Conservation (phyloP, 495 filamentous ascomycete genomes). For the Lophiostoma macrostomum region DNA sequence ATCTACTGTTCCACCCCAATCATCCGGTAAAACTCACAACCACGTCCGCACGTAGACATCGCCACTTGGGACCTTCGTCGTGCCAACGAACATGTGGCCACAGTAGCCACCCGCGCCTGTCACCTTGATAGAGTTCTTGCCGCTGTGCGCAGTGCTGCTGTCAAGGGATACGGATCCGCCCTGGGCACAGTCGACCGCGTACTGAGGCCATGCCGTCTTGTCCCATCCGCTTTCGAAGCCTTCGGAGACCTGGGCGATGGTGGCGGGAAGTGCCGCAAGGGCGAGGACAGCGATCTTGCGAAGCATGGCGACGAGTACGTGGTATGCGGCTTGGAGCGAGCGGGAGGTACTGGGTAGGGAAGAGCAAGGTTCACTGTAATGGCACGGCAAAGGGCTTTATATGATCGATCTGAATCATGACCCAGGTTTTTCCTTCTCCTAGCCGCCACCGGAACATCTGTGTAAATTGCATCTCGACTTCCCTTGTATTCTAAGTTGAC, state of each 20-base stretch:
- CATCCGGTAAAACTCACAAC: slow-evolving; percentile 45
- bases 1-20: slow-evolving; percentile 3
- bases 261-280: slow-evolving; percentile 47
- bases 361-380: slow-evolving; percentile 8
- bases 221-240: slow-evolving; percentile 56
- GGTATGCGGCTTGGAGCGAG: slow-evolving; percentile 16
- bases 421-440: slow-evolving; percentile 7
- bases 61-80: slow-evolving; percentile 52
- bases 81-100: slow-evolving; percentile 60
- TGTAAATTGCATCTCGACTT: slow-evolving; percentile 6
- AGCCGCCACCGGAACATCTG: slow-evolving; percentile 11
- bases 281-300: slow-evolving; percentile 45
- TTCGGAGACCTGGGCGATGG: slow-evolving; percentile 51
- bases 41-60: slow-evolving; percentile 55
- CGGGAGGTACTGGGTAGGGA: slow-evolving; percentile 11
- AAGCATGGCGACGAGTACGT: slow-evolving; percentile 47
- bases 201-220: slow-evolving; percentile 52
- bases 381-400: slow-evolving; percentile 36
- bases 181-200: slow-evolving; percentile 56
- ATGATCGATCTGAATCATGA: slow-evolving; percentile 27
- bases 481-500: neutral
- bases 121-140: slow-evolving; percentile 55
- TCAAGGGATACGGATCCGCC: slow-evolving; percentile 55
- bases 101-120: slow-evolving; percentile 55
- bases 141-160: slow-evolving; percentile 50